Conservation (phyloP, 495 filamentous ascomycete species). For the Xylaria venustula region DNA sequence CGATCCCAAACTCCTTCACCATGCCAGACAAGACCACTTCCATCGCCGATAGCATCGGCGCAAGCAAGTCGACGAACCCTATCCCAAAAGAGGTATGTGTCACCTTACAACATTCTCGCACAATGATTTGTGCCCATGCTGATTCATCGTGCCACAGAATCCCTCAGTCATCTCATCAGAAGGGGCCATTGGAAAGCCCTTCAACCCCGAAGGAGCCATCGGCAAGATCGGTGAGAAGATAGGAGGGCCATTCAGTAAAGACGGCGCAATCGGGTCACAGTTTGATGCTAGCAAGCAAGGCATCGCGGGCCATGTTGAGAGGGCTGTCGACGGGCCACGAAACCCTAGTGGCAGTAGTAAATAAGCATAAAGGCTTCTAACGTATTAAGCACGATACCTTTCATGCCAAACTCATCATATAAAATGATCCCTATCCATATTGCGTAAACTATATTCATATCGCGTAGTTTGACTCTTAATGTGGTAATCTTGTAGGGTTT, state of each 20-base stretch:
- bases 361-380: neutral
- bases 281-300: slow-evolving; percentile 9
- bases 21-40: slow-evolving; percentile 7
- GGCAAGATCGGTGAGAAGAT: slow-evolving; percentile 9
- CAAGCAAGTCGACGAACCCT: slow-evolving; percentile 6
- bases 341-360: slow-evolving; percentile 2
- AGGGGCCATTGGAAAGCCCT: slow-evolving; percentile 5
- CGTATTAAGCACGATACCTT: too few species aligned
- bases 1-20: neutral
- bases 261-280: slow-evolving; percentile 3
- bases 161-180: slow-evolving; percentile 6
- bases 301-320: slow-evolving; percentile 4
- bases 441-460: too few species aligned
- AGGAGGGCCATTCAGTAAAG: slow-evolving; percentile 2
- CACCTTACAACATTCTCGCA: too few species aligned
- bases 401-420: too few species aligned
- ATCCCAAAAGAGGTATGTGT: neutral
- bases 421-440: too few species aligned
- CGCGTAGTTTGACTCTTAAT: too few species aligned
- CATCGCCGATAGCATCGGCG: slow-evolving; percentile 3
- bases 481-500: too few species aligned
- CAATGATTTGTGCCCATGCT: neutral
- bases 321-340: slow-evolving; percentile 4
- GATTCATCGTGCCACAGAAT: neutral
- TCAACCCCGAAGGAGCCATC: slow-evolving; percentile 3